phyloP scores from a whole-genome alignment of 148 eudicot genomes.

The Camellia lanceoleosa region DNA sequence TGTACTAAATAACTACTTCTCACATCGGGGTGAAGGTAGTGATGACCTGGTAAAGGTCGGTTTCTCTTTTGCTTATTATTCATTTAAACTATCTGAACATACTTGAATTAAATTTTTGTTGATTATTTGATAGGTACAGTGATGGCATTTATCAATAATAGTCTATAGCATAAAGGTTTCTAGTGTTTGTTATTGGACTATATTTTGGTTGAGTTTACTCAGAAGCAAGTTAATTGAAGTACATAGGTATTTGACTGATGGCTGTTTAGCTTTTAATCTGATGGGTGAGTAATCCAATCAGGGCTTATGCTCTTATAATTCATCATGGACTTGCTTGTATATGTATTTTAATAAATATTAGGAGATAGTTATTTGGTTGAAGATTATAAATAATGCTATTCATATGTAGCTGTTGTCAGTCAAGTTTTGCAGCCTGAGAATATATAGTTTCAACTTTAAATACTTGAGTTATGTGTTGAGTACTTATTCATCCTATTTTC shows the following conservation, averaged over 20 bases:
- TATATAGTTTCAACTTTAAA: background rate
- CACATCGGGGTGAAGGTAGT: conserved; percentile 35
- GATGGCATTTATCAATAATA: background rate
- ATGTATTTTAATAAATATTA: background rate
- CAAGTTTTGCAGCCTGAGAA: background rate
- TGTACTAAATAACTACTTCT: conserved; percentile 37
- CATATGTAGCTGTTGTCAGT: background rate
- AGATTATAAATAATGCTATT: background rate
- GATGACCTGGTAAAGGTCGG: conserved; percentile 49
- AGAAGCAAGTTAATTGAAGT: background rate
- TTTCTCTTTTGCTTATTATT: conserved; percentile 17
- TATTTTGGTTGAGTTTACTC: background rate
- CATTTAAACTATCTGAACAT: background rate
- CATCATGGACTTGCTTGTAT: background rate
- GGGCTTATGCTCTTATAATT: background rate
- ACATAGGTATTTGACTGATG: background rate
- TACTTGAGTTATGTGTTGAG: background rate
- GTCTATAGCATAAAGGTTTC: background rate
- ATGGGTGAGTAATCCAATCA: background rate
- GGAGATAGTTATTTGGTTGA: background rate
- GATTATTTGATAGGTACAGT: conserved; percentile 1
- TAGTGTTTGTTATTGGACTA: background rate
- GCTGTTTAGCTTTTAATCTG: conserved; percentile 1
- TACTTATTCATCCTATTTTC: background rate
- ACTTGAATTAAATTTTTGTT: background rate